Evolutionary conservation across 2,329 filamentous ascomycete genomes (phyloP), one percentile per base, ranked within the genome.

Genomic region (Aspergillus viridinutans): DNA sequence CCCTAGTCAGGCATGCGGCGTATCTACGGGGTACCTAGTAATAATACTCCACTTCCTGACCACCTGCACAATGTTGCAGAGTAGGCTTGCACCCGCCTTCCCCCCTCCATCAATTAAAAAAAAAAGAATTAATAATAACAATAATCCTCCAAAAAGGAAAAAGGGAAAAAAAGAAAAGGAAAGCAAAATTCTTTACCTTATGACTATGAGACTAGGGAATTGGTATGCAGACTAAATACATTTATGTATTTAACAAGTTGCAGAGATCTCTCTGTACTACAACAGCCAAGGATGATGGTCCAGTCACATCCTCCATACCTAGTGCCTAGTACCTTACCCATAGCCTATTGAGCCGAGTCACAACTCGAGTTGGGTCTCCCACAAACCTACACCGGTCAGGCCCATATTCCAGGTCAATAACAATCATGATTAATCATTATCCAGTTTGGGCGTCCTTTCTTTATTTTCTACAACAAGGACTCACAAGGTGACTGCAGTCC

Each of bases 1-100:
- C 54, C 56, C 23, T 60, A 66, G 59, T 61, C 60, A 59, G 59
- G 57, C 63, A 66, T 66, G 63, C 64, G 64, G 60, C 59, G 58
- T 38, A 38, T 17, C 32, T 38, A 32, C 12, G 4, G 12, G 14
- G 29, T 25, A 23, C 23, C 23, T 32, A 32, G 29, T 32, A 17
- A 6, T 17, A 7, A 17, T 8, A 29, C 58, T 61, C 64, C 45
- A 49, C 64, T 58, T 58, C 58, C 43, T 45, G 56, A 43, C 61
- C 58, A 60, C 58, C 59, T 63, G 63, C 63, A 59, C 58, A 53
- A 52, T 51, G 35, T 35, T 48, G 43, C 32, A 38, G 28, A 42
- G 21, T 20, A 60, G 56, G 57, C 58, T 60, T 63, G 54, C 58
- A 60, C 48, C 57, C 28, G 52, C 52, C 53, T 42, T 40, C 17